These are phyloP conservation scores for Cucurbita maxima DNA, from an alignment of 306 rosid species.

Conservation along the genomic window DNA sequence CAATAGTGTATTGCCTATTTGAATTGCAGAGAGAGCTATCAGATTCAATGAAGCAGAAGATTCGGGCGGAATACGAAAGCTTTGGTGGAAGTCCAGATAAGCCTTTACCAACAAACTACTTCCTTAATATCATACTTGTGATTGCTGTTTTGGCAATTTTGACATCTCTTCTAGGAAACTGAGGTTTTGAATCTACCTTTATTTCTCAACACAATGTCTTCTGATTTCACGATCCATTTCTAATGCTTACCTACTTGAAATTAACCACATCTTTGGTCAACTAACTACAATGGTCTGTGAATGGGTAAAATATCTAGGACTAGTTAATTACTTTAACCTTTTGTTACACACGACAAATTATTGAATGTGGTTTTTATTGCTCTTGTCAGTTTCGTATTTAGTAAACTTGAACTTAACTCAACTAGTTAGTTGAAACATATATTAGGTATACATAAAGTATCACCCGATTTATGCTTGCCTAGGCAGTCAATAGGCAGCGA, in stretches of 20 bases:
- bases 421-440: background rate
- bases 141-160: constrained; percentile 68
- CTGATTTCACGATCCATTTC: background rate
- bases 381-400: background rate
- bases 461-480: too few relatives aligned
- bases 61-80: constrained; percentile 68
- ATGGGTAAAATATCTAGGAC: background rate
- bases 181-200: background rate
- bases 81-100: constrained; percentile 87
- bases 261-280: background rate
- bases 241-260: background rate
- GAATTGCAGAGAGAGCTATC: constrained; percentile 90
- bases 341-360: background rate
- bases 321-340: background rate
- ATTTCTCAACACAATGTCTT: background rate
- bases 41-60: constrained; percentile 69
- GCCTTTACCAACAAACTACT: constrained; percentile 64
- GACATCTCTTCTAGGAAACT: constrained; percentile 67
- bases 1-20: constrained; percentile 62
- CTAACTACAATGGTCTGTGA: background rate
- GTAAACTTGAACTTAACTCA: background rate
- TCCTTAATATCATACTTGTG: constrained; percentile 57
- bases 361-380: background rate
- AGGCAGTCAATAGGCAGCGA: too few relatives aligned
- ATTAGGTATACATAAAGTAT: too few relatives aligned